Conservation (phyloP, 257 asterid species). For the Henckelia pumila region DNA sequence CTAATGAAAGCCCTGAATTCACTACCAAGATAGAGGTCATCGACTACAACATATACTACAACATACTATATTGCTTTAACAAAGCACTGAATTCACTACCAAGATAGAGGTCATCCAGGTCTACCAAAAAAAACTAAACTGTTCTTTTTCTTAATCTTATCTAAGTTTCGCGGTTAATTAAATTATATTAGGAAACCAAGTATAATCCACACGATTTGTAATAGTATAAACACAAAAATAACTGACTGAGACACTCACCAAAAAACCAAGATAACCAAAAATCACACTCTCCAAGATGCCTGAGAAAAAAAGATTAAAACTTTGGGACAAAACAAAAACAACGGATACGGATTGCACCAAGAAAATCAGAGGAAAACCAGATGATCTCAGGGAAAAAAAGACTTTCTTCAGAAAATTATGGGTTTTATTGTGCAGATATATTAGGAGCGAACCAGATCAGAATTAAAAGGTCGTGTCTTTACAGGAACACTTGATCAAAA, state of each 20-base stretch:
- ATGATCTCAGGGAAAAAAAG: slow-evolving; percentile 6
- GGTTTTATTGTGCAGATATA: slow-evolving; percentile 22
- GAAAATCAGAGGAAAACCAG: slow-evolving; percentile 20
- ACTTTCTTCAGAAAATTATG: slow-evolving; percentile 15
- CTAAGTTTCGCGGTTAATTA: neutral
- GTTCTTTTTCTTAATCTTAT: no score
- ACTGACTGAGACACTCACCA: neutral
- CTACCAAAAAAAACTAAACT: no score
- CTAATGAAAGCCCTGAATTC: no score
- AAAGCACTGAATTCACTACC: no score
- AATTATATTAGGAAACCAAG: neutral
- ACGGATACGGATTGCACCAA: slow-evolving; percentile 15
- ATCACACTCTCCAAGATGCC: neutral
- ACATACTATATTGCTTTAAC: no score
- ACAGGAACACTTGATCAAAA: slow-evolving; percentile 27
- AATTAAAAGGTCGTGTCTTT: slow-evolving; percentile 27
- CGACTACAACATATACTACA: no score
- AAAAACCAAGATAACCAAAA: slow-evolving; percentile 5
- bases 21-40: no score
- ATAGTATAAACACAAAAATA: neutral
- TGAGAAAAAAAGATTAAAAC: neutral
- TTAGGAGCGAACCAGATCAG: slow-evolving; percentile 31
- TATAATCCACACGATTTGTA: slow-evolving; percentile 14
- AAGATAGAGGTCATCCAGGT: neutral
- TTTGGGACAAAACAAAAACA: neutral